These are phyloP conservation scores for Teratosphaeria pseudoeucalypti DNA, from an alignment of 2,329 filamentous ascomycete species.

Conservation along the genomic window DNA sequence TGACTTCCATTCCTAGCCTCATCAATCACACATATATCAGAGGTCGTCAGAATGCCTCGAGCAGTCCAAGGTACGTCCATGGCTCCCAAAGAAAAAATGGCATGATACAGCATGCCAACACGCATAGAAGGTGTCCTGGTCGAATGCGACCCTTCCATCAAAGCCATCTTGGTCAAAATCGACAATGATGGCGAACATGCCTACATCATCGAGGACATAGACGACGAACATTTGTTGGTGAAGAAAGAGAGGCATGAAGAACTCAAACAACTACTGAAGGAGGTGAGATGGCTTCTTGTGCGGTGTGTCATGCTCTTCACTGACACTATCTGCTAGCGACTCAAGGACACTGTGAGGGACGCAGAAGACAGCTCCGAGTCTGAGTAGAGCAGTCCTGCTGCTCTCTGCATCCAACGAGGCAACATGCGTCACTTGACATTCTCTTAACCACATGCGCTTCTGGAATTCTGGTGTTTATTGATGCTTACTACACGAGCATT, in stretches of 20 bases:
- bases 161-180: slow-evolving; percentile 71
- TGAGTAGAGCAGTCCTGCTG: slow-evolving; percentile 14
- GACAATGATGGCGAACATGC: slow-evolving; percentile 56
- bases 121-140: slow-evolving; percentile 52
- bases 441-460: neutral
- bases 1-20: neutral
- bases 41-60: slow-evolving; percentile 3
- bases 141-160: slow-evolving; percentile 78
- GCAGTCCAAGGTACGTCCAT: slow-evolving; percentile 2
- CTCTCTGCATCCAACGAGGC: neutral
- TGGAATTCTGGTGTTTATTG: neutral
- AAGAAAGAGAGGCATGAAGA: slow-evolving; percentile 61
- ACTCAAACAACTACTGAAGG: slow-evolving; percentile 59
- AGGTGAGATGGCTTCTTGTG: slow-evolving; percentile 35
- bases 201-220: slow-evolving; percentile 70
- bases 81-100: neutral
- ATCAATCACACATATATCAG: neutral
- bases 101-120: neutral
- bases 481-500: neutral
- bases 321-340: slow-evolving; percentile 13
- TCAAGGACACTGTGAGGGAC: slow-evolving; percentile 29
- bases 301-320: neutral
- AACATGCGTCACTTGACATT: neutral
- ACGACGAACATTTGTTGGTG: slow-evolving; percentile 64
- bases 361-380: slow-evolving; percentile 27